Evolutionary conservation across 139 green algal genomes (phyloP).

Genomic region (Chlorella sp.): DNA sequence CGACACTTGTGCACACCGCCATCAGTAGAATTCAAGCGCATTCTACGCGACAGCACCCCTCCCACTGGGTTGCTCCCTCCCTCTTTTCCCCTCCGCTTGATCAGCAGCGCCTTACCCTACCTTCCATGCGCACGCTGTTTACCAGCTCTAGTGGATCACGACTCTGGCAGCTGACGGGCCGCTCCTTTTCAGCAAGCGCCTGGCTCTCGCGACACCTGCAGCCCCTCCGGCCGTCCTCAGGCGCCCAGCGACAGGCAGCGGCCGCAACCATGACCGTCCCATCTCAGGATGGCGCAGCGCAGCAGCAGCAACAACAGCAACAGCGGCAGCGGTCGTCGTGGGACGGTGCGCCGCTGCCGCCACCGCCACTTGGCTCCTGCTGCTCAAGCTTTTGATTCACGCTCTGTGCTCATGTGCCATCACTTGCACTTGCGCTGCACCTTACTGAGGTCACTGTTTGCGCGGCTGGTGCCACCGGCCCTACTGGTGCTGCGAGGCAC

Average conservation of each 20-base stretch:
- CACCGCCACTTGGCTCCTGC: neutral
- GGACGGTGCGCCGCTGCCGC: slow-evolving; percentile 5
- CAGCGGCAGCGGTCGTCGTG: slow-evolving; percentile 17
- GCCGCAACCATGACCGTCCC: slow-evolving; percentile 3
- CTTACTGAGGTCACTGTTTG: neutral
- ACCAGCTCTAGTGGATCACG: neutral
- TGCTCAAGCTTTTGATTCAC: neutral
- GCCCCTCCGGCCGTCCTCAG: no score
- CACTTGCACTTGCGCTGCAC: neutral
- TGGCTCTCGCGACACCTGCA: neutral
- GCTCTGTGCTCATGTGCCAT: neutral
- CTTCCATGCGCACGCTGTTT: no score
- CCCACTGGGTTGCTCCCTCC: no score
- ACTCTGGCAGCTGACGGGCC: neutral
- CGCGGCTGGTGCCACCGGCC: neutral
- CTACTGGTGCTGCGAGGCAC: no score
- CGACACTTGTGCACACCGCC: no score
- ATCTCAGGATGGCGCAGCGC: neutral
- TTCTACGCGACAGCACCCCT: no score
- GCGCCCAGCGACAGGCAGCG: neutral
- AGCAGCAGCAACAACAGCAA: neutral
- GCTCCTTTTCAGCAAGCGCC: neutral
- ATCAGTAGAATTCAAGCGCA: neutral
- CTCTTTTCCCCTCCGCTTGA: neutral
- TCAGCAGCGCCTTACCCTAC: no score